phyloP scores from a whole-genome alignment of 75 land plant genomes.

The Sequoiadendron giganteum region DNA sequence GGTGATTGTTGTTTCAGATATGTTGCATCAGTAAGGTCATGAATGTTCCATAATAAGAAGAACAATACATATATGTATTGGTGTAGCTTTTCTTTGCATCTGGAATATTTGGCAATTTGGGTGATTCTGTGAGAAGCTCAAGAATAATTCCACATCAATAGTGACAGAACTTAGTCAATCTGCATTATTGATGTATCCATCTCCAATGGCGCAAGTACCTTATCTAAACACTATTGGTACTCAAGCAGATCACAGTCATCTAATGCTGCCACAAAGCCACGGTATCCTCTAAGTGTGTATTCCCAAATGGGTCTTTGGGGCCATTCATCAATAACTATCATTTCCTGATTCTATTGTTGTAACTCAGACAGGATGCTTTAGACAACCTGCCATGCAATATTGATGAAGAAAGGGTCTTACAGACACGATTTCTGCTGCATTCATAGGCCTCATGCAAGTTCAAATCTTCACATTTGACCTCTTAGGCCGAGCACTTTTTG shows the following conservation, averaged over 20 bases:
- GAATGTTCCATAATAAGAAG: too few relatives aligned
- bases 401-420: background rate
- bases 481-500: background rate
- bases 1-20: too few relatives aligned
- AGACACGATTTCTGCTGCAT: background rate
- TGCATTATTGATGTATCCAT: background rate
- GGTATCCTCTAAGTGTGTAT: conserved; percentile 1
- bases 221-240: background rate
- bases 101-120: too few relatives aligned
- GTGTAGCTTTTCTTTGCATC: too few relatives aligned
- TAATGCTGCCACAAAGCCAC: background rate
- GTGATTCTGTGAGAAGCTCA: too few relatives aligned
- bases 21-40: too few relatives aligned
- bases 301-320: conserved; percentile 5
- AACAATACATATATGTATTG: too few relatives aligned
- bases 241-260: background rate
- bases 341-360: background rate
- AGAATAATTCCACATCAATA: conserved; percentile 7
- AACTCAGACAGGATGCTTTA: background rate
- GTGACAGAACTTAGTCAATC: background rate
- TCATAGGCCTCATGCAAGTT: conserved; percentile 7
- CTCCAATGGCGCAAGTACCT: conserved; percentile 1
- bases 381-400: conserved; percentile 2
- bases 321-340: background rate
- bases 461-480: background rate